Conservation (phyloP, 352 stramenopile genomes). For the Globisporangium apiculatum region DNA sequence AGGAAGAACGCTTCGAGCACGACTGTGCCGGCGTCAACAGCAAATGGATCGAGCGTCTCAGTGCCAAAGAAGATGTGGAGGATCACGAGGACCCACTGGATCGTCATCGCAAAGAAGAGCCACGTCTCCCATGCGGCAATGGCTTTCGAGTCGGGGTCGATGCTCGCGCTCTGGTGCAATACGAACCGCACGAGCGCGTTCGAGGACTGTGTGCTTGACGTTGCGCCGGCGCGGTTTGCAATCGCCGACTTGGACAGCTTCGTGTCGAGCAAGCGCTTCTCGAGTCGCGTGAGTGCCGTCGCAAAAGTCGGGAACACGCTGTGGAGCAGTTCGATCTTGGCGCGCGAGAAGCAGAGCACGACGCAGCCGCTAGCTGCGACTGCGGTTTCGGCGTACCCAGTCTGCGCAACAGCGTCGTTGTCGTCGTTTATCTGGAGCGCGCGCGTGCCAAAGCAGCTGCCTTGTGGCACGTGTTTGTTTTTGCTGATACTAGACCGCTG, state of each 20-base stretch:
- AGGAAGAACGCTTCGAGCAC: conserved; percentile 37
- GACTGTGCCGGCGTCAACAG: conserved; percentile 19
- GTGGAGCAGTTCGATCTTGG: conserved; percentile 18
- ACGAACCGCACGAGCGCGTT: conserved; percentile 4
- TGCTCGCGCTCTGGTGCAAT: conserved; percentile 7
- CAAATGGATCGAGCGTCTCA: conserved; percentile 5
- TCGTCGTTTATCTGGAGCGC: conserved; percentile 10
- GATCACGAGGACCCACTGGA: conserved; percentile 35
- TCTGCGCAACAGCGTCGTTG: neutral
- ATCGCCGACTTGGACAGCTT: conserved; percentile 26
- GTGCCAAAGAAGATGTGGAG: conserved; percentile 36
- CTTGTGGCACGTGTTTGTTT: conserved; percentile 14
- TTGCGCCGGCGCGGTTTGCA: neutral
- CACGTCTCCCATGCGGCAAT: conserved; percentile 34
- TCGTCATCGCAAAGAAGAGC: conserved; percentile 36
- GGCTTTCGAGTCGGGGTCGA: conserved; percentile 29
- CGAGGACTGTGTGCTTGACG: neutral
- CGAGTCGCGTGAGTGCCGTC: conserved; percentile 14
- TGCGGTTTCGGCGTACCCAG: conserved; percentile 26
- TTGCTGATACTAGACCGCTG: neutral
- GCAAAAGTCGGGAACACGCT: conserved; percentile 20
- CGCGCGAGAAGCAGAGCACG: conserved; percentile 22
- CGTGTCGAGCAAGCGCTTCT: conserved; percentile 19
- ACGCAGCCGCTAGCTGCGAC: conserved; percentile 26
- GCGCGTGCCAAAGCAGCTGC: conserved; percentile 28